A percentile compares a stretch with the other conserved stretches of the same genome.
Evolutionary conservation across 164 flowering plant species (phyloP).

Genomic region (Macadamia integrifolia): DNA sequence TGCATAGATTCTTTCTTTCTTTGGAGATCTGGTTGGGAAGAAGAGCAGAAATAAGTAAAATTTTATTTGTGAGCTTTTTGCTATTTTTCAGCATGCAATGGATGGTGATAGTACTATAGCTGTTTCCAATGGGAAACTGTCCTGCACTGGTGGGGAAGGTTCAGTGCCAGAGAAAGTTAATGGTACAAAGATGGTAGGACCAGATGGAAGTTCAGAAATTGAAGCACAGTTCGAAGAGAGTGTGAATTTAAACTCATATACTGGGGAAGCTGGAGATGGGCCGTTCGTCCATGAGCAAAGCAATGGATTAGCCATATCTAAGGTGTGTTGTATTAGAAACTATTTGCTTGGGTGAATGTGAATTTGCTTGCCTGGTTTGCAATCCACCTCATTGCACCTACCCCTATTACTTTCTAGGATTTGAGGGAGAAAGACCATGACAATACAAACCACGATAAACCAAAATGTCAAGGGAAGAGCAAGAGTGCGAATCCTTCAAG

Average conservation of each 20-base stretch:
- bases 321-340: constrained; percentile 23
- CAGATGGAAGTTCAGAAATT: constrained; percentile 21
- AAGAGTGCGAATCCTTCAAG: constrained; percentile 40
- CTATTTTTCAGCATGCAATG: constrained; percentile 33
- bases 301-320: constrained; percentile 23
- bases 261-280: constrained; percentile 19
- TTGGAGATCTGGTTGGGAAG: background rate
- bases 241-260: constrained; percentile 11
- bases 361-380: constrained; percentile 1
- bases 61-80: background rate
- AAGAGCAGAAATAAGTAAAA: background rate
- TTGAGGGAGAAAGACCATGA: constrained; percentile 23
- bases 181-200: constrained; percentile 17
- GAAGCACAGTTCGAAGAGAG: constrained; percentile 19
- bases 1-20: background rate
- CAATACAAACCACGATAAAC: constrained; percentile 20
- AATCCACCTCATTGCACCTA: background rate
- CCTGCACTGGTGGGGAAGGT: constrained; percentile 15
- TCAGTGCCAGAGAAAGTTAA: constrained; percentile 18
- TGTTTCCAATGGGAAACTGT: constrained; percentile 19
- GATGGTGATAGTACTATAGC: constrained; percentile 28
- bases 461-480: constrained; percentile 32
- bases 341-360: background rate
- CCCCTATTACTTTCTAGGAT: constrained; percentile 29
- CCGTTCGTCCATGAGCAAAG: constrained; percentile 15